Percentiles rank a stretch among this genome's conserved stretches.
Conservation (phyloP, 371 early-diverging fungal genomes). For the Phascolomyces articulosus region DNA sequence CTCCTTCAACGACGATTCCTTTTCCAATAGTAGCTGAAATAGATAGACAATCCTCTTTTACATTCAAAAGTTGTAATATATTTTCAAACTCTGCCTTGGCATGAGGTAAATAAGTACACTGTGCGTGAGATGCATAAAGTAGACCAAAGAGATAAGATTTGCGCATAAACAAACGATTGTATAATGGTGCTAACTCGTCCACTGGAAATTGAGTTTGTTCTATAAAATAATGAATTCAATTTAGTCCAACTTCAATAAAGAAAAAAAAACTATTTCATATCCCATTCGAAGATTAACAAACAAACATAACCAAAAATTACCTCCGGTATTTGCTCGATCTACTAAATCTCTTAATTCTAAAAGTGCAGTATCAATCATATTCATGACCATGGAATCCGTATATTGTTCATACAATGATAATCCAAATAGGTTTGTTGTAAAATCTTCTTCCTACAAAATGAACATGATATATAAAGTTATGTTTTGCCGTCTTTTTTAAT, state of each 20-base stretch:
- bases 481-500: neutral
- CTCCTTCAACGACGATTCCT: slow-evolving; percentile 32
- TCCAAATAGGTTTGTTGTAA: slow-evolving; percentile 67
- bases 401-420: slow-evolving; percentile 59
- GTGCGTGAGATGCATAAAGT: slow-evolving; percentile 34
- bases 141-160: slow-evolving; percentile 35
- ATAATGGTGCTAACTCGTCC: slow-evolving; percentile 10
- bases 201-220: neutral
- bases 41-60: slow-evolving; percentile 7
- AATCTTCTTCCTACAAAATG: slow-evolving; percentile 66
- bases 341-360: neutral
- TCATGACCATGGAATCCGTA: slow-evolving; percentile 44
- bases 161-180: slow-evolving; percentile 31
- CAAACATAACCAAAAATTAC: too few relatives aligned
- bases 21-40: slow-evolving; percentile 18
- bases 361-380: slow-evolving; percentile 51
- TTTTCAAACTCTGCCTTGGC: slow-evolving; percentile 33
- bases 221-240: neutral
- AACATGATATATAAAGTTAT: neutral
- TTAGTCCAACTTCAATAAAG: too few relatives aligned
- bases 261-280: too few relatives aligned
- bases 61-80: slow-evolving; percentile 9
- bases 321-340: neutral
- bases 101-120: slow-evolving; percentile 26
- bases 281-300: too few relatives aligned